phyloP scores from a whole-genome alignment of 2,329 filamentous ascomycete species.

The Epichloe scottii region DNA sequence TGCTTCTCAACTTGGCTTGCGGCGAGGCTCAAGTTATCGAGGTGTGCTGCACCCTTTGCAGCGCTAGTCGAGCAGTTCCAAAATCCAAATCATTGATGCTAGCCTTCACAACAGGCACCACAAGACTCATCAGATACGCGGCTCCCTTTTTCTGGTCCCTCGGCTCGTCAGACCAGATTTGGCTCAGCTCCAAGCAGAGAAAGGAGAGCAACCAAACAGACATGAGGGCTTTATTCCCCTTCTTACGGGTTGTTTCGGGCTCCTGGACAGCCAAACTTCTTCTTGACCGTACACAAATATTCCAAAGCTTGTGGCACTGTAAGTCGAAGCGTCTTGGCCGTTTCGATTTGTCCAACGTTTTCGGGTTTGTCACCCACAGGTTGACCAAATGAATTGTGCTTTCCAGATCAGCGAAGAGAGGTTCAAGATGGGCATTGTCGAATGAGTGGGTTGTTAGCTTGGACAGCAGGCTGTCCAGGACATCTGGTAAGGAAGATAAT shows the following conservation, averaged over 20 bases:
- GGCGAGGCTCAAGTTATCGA: background rate
- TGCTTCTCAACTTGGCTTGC: background rate
- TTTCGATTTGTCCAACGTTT: background rate
- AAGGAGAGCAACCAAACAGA: conserved; percentile 47
- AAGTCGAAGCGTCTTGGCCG: conserved; percentile 34
- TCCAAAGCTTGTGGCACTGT: conserved; percentile 52
- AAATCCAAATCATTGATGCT: conserved; percentile 38
- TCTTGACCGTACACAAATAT: conserved; percentile 44
- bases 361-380: conserved; percentile 1
- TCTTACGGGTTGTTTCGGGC: conserved; percentile 7
- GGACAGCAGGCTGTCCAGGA: conserved; percentile 15
- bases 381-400: conserved; percentile 15
- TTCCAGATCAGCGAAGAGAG: conserved; percentile 18
- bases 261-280: conserved; percentile 12
- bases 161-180: conserved; percentile 20
- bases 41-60: conserved; percentile 46
- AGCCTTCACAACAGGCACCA: conserved; percentile 50
- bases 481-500: conserved; percentile 11
- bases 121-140: conserved; percentile 51
- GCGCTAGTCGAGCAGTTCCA: conserved; percentile 43
- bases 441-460: conserved; percentile 9
- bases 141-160: conserved; percentile 23
- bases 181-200: conserved; percentile 48
- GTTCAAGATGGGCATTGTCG: conserved; percentile 29
- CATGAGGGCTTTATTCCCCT: conserved; percentile 21